These are phyloP conservation scores for Fusarium redolens DNA, from an alignment of 2,329 filamentous ascomycete genomes.

Conservation along the genomic window DNA sequence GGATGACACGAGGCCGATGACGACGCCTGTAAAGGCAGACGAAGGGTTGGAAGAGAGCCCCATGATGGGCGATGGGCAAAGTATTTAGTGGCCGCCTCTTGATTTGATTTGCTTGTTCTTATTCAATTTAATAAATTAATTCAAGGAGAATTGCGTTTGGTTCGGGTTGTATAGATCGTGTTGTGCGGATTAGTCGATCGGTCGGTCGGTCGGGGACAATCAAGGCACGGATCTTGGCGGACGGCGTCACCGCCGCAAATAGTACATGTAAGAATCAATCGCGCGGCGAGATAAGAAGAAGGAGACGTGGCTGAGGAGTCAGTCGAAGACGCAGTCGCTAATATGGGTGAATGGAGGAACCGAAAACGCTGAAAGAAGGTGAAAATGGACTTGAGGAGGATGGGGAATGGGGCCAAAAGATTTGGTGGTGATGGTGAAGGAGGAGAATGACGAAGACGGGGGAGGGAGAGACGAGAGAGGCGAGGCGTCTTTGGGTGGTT, in stretches of 20 bases:
- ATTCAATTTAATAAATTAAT: neutral
- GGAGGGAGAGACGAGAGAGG: conserved; percentile 28
- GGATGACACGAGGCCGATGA: conserved; percentile 94
- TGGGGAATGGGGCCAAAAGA: conserved; percentile 13
- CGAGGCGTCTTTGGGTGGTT: conserved; percentile 22
- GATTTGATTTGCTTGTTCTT: neutral
- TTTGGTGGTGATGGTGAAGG: conserved; percentile 16
- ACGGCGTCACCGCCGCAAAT: conserved; percentile 48
- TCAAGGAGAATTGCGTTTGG: conserved; percentile 24
- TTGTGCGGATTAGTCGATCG: conserved; percentile 35
- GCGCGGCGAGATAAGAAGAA: conserved; percentile 30
- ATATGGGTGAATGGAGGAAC: conserved; percentile 13
- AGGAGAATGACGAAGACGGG: conserved; percentile 28
- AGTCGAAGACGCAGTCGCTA: neutral
- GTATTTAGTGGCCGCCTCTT: neutral
- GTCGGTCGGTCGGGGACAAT: conserved; percentile 30
- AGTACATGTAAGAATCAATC: conserved; percentile 44
- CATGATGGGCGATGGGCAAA: conserved; percentile 42
- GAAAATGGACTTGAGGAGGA: conserved; percentile 11
- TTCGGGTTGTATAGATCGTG: conserved; percentile 27
- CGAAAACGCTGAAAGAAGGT: conserved; percentile 23
- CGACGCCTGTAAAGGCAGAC: conserved; percentile 76
- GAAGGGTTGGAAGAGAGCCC: conserved; percentile 49
- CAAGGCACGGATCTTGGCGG: conserved; percentile 39
- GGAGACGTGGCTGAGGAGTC: neutral